Evolutionary conservation across 495 filamentous ascomycete species (phyloP).

Genomic region (Aspergillus sparsus): DNA sequence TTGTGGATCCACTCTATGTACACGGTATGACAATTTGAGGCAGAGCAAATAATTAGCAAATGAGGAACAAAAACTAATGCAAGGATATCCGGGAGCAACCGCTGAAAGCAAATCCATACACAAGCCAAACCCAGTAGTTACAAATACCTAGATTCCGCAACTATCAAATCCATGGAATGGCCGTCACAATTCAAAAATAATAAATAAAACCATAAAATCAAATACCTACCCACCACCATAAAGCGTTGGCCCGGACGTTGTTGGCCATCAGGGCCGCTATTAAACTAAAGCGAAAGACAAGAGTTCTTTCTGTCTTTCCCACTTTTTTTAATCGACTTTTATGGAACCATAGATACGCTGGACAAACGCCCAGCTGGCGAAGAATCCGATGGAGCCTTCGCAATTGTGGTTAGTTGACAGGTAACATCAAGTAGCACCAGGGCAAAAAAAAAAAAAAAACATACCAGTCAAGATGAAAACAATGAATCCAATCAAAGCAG

Average conservation of each 20-base stretch:
- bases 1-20: conserved; percentile 21
- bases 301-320: background rate
- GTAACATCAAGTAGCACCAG: conserved; percentile 3
- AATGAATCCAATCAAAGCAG: conserved; percentile 80
- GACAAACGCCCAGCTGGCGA: conserved; percentile 90
- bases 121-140: background rate
- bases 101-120: conserved; percentile 7
- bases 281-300: background rate
- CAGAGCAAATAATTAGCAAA: conserved; percentile 1
- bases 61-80: conserved; percentile 13
- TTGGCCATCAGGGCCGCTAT: no score
- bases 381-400: conserved; percentile 90
- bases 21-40: conserved; percentile 13
- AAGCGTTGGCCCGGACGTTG: no score
- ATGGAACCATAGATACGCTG: conserved; percentile 92
- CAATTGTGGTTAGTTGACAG: conserved; percentile 21
- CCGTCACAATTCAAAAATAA: background rate
- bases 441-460: conserved; percentile 37
- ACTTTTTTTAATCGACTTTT: conserved; percentile 79
- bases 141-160: background rate
- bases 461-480: conserved; percentile 92
- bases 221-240: no score
- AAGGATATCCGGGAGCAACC: conserved; percentile 23
- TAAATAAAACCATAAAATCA: no score
- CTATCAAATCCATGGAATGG: background rate